Evolutionary conservation across 352 stramenopile species (phyloP), one percentile per base, ranked within the genome.

Genomic region (Pythium utonaiense): DNA sequence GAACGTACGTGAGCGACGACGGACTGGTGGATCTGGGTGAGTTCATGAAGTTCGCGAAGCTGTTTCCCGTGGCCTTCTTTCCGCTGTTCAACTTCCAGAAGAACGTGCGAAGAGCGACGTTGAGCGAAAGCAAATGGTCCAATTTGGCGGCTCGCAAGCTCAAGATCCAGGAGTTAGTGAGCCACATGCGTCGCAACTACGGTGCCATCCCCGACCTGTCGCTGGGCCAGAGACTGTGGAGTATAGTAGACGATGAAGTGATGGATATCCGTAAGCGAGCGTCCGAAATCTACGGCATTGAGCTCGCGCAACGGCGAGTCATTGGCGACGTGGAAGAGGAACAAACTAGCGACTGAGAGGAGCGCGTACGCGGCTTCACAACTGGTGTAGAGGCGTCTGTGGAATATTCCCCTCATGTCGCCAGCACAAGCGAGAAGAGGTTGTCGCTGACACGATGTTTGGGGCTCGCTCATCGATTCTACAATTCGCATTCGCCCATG

Each of bases 101-200:
- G 12, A 70, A 70, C 28, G 64, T 70, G 2, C 51, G 64, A 0
- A 49, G 28, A 2, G 38, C 47, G 27, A 63, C 64, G 21, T 19
- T 70, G 17, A 40, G 64, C 3, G 56, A 66, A 22, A 42, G 24
- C 31, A 63, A 60, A 25, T 71, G 65, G 65, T 67, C 60, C 0
- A 55, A 41, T 38, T 34, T 68, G 30, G 81, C 78, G 10, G 73
- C 65, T 0, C 66, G 77, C 7, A 86, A 85, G 33, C 57, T 87
- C 22, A 80, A 79, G 52, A 69, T 84, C 6, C 70, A 84, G 28
- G 66, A 79, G 3, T 44, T 88, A 0, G 59, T 88, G 47, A 81
- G 66, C 30, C 73, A 85, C 50, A 90, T 90, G 77, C 74, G 78
- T 31, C 74, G 69, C 28, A 75, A 87, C 17, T 59, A 75, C 12